Base-by-base conservation (phyloP, 768 basidiomycete genomes). In the Naematelia encephala region DNA sequence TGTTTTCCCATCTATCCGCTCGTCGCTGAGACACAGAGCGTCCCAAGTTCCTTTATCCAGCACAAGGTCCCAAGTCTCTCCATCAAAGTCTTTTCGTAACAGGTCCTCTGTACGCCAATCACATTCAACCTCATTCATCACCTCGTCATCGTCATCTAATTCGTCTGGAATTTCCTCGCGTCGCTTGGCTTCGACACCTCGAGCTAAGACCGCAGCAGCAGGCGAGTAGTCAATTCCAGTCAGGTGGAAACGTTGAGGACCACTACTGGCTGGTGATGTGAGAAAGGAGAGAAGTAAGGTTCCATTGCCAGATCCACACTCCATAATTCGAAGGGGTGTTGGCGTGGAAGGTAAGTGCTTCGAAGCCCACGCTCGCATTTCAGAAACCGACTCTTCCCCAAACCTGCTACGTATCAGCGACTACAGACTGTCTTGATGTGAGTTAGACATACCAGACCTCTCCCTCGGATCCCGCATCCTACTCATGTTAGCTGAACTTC, bases 11-110 rank as follows among this genome's bases (percentile, higher is more conserved):
- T 64, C 63, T 8, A 72, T 63, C 4, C 27, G 46, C 19, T 76
- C 74, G 26, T 72, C 63, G 13, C 60, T 66, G 16, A 80, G 61
- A 51, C 76, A 73, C 12, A 81, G 63, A 4, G 79, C 80, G 61
- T 81, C 80, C 61, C 73, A 81, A 1, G 80, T 81, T 3, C 80
- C 80, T 64, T 80, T 80, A 61, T 79, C 78, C 54, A 76, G 49
- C 1, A 79, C 69, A 13, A 80, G 51, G 57, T 80, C 79, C 75
- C 76, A 80, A 5, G 52, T 56, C 48, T 76, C 76, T 5, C 56
- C 69, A 1, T 27, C 23, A 11, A 69, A 56, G 26, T 63, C 63
- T 10, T 74, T 57, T 16, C 65, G 19, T 10, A 77, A 57, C 11
- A 77, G 57, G 62, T 77, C 76, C 13, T 48, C 73, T 11, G 54